phyloP scores from a whole-genome alignment of 148 eudicot species.

The Rhododendron molle region DNA sequence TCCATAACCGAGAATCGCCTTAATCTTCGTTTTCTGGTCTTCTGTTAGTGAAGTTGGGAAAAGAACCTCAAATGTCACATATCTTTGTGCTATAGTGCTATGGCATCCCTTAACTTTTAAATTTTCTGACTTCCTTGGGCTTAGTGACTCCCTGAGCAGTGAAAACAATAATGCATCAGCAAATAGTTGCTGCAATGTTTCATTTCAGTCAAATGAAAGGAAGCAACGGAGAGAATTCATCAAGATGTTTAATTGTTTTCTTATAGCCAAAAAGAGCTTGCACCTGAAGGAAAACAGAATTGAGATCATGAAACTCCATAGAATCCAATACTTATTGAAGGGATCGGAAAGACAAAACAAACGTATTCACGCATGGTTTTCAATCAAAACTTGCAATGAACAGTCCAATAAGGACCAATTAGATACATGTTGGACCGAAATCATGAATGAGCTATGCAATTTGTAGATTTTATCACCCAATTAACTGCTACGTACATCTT shows the following conservation, averaged over 20 bases:
- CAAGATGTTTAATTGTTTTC: slow-evolving; percentile 52
- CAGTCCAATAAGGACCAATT: background rate
- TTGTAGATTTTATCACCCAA: background rate
- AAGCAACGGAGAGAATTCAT: slow-evolving; percentile 17
- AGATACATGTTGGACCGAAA: background rate
- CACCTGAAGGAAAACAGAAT: slow-evolving; percentile 35
- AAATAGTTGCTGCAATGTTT: background rate
- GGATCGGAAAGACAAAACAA: background rate
- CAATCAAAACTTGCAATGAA: background rate
- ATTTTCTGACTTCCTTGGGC: slow-evolving; percentile 83
- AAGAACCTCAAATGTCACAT: slow-evolving; percentile 71
- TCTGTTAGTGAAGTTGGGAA: slow-evolving; percentile 79
- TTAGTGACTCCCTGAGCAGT: slow-evolving; percentile 61
- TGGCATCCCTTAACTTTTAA: slow-evolving; percentile 95
- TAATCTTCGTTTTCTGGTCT: slow-evolving; percentile 76
- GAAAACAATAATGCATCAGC: background rate
- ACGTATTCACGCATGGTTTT: background rate
- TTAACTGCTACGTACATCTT: background rate
- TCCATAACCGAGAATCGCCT: slow-evolving; percentile 54
- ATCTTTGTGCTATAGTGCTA: slow-evolving; percentile 71
- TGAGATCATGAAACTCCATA: background rate
- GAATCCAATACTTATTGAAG: background rate
- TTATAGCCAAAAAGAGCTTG: slow-evolving; percentile 94
- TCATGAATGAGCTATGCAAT: background rate
- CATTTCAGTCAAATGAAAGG: background rate